These are phyloP conservation scores for Rhodotorula kratochvilovae DNA, from an alignment of 768 basidiomycete genomes.

Conservation along the genomic window DNA sequence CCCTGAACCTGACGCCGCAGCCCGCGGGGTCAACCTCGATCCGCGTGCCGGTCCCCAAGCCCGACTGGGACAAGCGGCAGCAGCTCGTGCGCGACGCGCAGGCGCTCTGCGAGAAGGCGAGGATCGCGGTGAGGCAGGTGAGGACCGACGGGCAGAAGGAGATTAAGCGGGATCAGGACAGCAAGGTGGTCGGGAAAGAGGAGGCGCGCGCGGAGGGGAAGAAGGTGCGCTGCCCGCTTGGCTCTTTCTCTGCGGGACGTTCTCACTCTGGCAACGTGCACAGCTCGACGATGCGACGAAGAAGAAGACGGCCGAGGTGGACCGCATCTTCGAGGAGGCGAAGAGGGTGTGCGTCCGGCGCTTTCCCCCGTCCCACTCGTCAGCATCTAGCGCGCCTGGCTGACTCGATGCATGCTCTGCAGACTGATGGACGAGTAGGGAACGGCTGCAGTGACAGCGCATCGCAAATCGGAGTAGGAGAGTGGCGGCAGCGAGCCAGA, in stretches of 20 bases:
- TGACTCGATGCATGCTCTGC: neutral
- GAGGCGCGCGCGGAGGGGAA: slow-evolving; percentile 28
- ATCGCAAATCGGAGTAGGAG: too few species aligned
- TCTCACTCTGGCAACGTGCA: too few species aligned
- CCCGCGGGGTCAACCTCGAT: slow-evolving; percentile 18
- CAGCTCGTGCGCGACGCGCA: slow-evolving; percentile 30
- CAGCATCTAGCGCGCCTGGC: too few species aligned
- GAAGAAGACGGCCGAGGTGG: slow-evolving; percentile 39
- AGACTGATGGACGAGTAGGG: slow-evolving; percentile 29
- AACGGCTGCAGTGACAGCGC: too few species aligned
- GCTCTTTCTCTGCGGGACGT: neutral
- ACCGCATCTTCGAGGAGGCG: slow-evolving; percentile 36
- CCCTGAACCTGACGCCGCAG: slow-evolving; percentile 31
- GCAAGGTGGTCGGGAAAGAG: slow-evolving; percentile 25
- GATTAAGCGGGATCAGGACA: slow-evolving; percentile 35
- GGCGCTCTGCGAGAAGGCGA: slow-evolving; percentile 30
- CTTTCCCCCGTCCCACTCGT: too few species aligned
- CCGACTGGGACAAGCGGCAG: slow-evolving; percentile 35
- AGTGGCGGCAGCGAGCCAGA: too few species aligned
- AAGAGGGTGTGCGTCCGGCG: slow-evolving; percentile 31
- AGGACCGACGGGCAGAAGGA: slow-evolving; percentile 39
- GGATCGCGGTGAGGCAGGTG: slow-evolving; percentile 20
- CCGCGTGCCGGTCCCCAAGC: slow-evolving; percentile 26
- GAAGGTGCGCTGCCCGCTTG: slow-evolving; percentile 7
- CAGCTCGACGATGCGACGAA: slow-evolving; percentile 38